Base-by-base conservation (phyloP, 768 basidiomycete species). In the Candolleomyces eurysporus region DNA sequence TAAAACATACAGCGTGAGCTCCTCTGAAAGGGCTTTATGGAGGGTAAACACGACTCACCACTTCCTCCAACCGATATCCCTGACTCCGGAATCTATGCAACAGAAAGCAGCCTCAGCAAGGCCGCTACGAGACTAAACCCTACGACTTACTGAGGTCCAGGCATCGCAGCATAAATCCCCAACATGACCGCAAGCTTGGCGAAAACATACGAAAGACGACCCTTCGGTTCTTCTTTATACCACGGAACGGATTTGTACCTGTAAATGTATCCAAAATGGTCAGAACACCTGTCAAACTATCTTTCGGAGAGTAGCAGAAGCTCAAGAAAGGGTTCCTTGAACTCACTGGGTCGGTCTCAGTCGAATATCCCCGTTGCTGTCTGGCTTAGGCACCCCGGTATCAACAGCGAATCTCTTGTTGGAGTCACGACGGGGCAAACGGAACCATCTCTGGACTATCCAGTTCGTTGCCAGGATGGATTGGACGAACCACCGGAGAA, bases 41-140 rank as follows among this genome's bases (percentile, higher is more conserved):
- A 22, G 36, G 5, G 21, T 22, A 40, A 56, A 16, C 48, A 39
- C 30, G 36, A 4, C 4, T 16, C 19, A 51, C 49, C 49, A 81
- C 60, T 66, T 82, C 78, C 64, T 80, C 78, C 13, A 80, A 57
- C 7, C 77, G 70, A 66, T 81, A 81, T 19, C 81, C 80, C 5
- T 68, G 65, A 42, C 76, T 76, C 60, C 69, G 75, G 59, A 76
- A 63, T 17, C 74, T 75, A 57, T 51, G 13, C n/a, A 40, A 50
- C 21, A 22, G 53, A 13, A 9, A 60, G 14, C 32, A 62, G 26
- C 43, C n/a, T 10, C 19, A 59, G 1, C 40, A 7, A n/a, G 22
- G 22, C n/a, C n/a, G n/a, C n/a, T n/a, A n/a, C 30, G 49, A 50
- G 13, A 32, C 43, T 11, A 60, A 13, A 9, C 6, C 54, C 58